phyloP scores from a whole-genome alignment of 2,329 filamentous ascomycete genomes.

The Penicillium sp. region DNA sequence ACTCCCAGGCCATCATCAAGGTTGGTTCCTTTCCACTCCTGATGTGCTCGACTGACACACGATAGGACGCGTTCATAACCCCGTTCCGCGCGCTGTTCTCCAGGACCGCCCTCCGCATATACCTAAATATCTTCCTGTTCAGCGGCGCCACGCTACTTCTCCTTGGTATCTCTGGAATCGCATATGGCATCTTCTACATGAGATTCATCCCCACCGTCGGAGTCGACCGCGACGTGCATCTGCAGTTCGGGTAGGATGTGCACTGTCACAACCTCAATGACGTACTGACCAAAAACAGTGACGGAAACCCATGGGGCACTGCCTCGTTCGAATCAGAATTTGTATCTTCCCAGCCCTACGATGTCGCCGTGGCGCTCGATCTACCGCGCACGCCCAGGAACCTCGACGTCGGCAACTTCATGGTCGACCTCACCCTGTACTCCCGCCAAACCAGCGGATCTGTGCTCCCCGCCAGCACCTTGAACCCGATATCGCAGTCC shows the following conservation, averaged over 20 bases:
- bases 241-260: slow-evolving; percentile 57
- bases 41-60: slow-evolving; percentile 15
- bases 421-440: slow-evolving; percentile 74
- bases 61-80: slow-evolving; percentile 49
- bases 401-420: slow-evolving; percentile 79
- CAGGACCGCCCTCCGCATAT: slow-evolving; percentile 58
- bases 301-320: slow-evolving; percentile 50
- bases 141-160: slow-evolving; percentile 51
- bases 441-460: slow-evolving; percentile 39
- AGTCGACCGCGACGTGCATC: slow-evolving; percentile 57
- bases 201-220: slow-evolving; percentile 63
- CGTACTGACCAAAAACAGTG: slow-evolving; percentile 25
- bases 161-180: slow-evolving; percentile 53
- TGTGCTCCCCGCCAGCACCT: slow-evolving; percentile 30
- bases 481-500: slow-evolving; percentile 54
- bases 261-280: background rate
- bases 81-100: slow-evolving; percentile 56
- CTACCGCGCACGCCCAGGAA: slow-evolving; percentile 77
- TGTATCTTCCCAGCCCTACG: slow-evolving; percentile 72
- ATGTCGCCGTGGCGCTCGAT: slow-evolving; percentile 68
- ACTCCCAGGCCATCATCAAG: slow-evolving; percentile 9
- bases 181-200: slow-evolving; percentile 64
- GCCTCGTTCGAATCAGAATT: slow-evolving; percentile 51
- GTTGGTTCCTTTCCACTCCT: slow-evolving; percentile 7
- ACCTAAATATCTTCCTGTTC: slow-evolving; percentile 56